phyloP scores from a whole-genome alignment of 2,329 filamentous ascomycete species.

The Esteya vermicola region DNA sequence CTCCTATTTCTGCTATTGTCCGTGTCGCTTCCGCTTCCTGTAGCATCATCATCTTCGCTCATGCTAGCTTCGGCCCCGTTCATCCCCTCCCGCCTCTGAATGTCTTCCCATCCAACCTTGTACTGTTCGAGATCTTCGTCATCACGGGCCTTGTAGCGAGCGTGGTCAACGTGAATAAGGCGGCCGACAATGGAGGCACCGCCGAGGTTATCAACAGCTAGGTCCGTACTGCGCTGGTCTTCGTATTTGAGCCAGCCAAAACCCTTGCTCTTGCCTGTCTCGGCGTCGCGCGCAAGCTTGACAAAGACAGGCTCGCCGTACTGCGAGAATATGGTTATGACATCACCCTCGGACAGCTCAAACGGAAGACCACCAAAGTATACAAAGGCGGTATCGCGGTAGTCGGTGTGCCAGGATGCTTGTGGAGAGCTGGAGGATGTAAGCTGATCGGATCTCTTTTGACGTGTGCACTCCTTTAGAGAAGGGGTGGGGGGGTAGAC shows the following conservation, averaged over 20 bases:
- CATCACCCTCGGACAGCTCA: constrained; percentile 86
- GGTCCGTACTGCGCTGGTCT: constrained; percentile 87
- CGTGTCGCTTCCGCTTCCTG: constrained; percentile 22
- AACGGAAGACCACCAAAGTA: constrained; percentile 92
- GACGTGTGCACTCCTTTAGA: no score
- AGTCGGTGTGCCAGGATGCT: constrained; percentile 94
- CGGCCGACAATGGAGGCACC: constrained; percentile 73
- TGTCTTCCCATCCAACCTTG: constrained; percentile 44
- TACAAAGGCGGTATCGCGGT: constrained; percentile 85
- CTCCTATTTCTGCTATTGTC: constrained; percentile 28
- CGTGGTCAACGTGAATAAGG: constrained; percentile 78
- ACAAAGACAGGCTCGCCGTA: constrained; percentile 91
- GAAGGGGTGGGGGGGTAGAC: constrained; percentile 17
- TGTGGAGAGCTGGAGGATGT: constrained; percentile 48
- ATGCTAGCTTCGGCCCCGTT: background rate
- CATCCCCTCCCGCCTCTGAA: constrained; percentile 35
- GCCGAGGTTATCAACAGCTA: constrained; percentile 91
- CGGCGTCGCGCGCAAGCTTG: constrained; percentile 85
- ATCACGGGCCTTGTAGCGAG: constrained; percentile 77
- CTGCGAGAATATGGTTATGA: constrained; percentile 93
- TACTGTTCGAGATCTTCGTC: constrained; percentile 53
- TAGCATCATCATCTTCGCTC: constrained; percentile 19
- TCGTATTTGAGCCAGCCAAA: constrained; percentile 98
- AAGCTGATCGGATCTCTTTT: no score
- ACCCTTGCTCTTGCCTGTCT: constrained; percentile 86